Base-by-base conservation (phyloP, 768 basidiomycete species). In the Punctularia strigosozonata region DNA sequence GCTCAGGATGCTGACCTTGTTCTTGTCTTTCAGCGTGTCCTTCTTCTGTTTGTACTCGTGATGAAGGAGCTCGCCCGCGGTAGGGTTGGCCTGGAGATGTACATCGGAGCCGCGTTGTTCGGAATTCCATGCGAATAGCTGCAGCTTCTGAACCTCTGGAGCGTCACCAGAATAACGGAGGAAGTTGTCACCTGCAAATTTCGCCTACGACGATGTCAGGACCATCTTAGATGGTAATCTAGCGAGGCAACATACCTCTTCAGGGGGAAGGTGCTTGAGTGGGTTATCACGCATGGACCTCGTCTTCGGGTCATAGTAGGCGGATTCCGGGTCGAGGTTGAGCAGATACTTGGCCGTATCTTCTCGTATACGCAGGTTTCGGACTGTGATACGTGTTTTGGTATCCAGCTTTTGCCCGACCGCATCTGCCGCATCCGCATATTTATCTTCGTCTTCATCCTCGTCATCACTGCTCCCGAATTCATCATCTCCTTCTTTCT, bases 211-310 rank as follows among this genome's bases (percentile, higher is more conserved):
- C 30, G 26, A 21, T 22, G 20, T 31, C n/a, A 38, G 15, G 40
- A 34, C 38, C 13, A 31, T 37, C 17, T 18, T 12, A 24, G 17
- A 4, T 24, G 21, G 43, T 25, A 40, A 28, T 24, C 41, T 21
- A 3, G 18, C 18, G 25, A 6, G n/a, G n/a, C n/a, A n/a, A 63
- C 83, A 37, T 54, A 92, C 91, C 52, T 98, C 94, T 59, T 94
- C 90, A n/a, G 86, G 63, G 5, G 77, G 67, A 19, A 86, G 65
- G 48, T 77, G 73, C 55, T 74, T 76, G 12, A 79, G 43, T 0
- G 94, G 95, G 30, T 94, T 92, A 52, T 99, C 95, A 61, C 95
- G 83, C 95, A 99, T 99, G 5, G 94, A 97, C 53, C 95, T 81
- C 10, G 95, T 98, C 66, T 99, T 99, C 34, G 95, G 95, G 54